These are phyloP conservation scores for Claviceps sorghi DNA, from an alignment of 2,329 filamentous ascomycete genomes.

Conservation along the genomic window DNA sequence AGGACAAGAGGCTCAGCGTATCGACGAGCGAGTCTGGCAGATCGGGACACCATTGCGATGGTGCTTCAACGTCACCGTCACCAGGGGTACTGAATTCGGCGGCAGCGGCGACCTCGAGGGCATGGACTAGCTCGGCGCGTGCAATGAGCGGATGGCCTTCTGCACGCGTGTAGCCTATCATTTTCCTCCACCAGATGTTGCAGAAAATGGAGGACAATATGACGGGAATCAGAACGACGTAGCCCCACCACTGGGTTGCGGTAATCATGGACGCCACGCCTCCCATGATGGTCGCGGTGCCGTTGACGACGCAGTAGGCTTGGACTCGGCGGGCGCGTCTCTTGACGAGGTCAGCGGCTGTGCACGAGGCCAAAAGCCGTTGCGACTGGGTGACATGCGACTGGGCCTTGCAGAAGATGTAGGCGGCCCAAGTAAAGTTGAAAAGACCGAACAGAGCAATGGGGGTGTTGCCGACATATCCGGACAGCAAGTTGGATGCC, in stretches of 20 bases:
- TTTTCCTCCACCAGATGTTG: conserved; percentile 33
- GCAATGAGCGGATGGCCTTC: conserved; percentile 2
- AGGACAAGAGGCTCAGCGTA: conserved; percentile 7
- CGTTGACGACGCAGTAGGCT: conserved; percentile 29
- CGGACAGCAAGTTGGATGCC: conserved; percentile 38
- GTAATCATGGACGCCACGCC: conserved; percentile 36
- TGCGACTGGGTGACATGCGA: conserved; percentile 19
- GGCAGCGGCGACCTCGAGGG: conserved; percentile 10
- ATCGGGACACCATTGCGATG: conserved; percentile 6
- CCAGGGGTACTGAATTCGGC: conserved; percentile 6
- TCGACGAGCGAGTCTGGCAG: conserved; percentile 5
- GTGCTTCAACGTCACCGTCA: conserved; percentile 2
- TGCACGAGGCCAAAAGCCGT: conserved; percentile 12
- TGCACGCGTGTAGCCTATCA: conserved; percentile 26
- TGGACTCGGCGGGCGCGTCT: conserved; percentile 26
- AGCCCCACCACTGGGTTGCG: conserved; percentile 36
- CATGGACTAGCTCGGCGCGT: conserved; percentile 6
- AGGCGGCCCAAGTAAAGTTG: conserved; percentile 33
- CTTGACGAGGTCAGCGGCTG: conserved; percentile 17
- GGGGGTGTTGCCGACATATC: conserved; percentile 38
- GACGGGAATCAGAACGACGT: conserved; percentile 35
- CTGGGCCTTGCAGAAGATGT: conserved; percentile 26
- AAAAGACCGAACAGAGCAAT: conserved; percentile 33
- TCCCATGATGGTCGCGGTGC: conserved; percentile 29
- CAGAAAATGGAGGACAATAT: conserved; percentile 29